A percentile compares a stretch with the other conserved stretches of the same genome.
Conservation (phyloP, 345 rosid species). For the Leavenworthia alabamica region DNA sequence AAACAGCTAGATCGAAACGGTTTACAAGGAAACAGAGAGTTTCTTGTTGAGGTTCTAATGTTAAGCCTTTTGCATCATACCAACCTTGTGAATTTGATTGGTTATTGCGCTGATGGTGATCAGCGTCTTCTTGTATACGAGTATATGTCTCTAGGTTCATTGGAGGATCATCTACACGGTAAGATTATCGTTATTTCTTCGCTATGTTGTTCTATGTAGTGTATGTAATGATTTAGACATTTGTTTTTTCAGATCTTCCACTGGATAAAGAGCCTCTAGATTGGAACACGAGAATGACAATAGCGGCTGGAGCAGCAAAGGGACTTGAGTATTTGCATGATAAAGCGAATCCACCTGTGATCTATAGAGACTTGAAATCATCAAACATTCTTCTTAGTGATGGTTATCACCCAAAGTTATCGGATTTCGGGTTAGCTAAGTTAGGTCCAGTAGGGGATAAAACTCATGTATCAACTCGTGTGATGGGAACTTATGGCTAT, state of each 20-base stretch:
- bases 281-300: slow-evolving; percentile 96
- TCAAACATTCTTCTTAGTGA: slow-evolving; percentile 92
- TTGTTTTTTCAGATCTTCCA: slow-evolving; percentile 61
- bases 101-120: slow-evolving; percentile 98
- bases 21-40: slow-evolving; percentile 96
- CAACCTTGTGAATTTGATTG: slow-evolving; percentile 90
- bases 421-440: slow-evolving; percentile 96
- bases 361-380: slow-evolving; percentile 89
- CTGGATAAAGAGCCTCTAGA: slow-evolving; percentile 73
- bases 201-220: too few species aligned
- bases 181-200: too few species aligned
- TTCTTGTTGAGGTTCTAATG: slow-evolving; percentile 96
- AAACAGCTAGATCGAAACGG: slow-evolving; percentile 93
- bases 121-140: slow-evolving; percentile 96
- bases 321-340: slow-evolving; percentile 96
- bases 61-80: slow-evolving; percentile 92
- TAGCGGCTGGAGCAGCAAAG: slow-evolving; percentile 98
- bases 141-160: slow-evolving; percentile 86
- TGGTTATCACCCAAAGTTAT: slow-evolving; percentile 88
- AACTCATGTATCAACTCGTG: slow-evolving; percentile 97
- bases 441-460: slow-evolving; percentile 98
- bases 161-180: slow-evolving; percentile 99
- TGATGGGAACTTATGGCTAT: slow-evolving; percentile 98
- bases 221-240: not conserved
- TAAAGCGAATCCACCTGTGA: slow-evolving; percentile 94